Evolutionary conservation across 2,329 filamentous ascomycete genomes (phyloP).

Genomic region (Trichoderma breve): DNA sequence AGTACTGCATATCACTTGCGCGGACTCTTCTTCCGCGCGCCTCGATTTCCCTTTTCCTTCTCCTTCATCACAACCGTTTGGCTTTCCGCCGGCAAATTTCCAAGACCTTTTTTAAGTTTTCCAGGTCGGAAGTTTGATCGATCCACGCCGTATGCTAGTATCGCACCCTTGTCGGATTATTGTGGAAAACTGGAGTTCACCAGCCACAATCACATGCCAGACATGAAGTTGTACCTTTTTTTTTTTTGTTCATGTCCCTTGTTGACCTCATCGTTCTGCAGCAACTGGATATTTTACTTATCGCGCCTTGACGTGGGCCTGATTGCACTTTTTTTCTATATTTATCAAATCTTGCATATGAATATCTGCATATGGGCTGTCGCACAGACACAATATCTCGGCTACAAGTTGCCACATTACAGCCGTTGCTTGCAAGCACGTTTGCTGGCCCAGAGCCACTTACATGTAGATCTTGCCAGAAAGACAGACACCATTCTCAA

Average conservation of each 20-base stretch:
- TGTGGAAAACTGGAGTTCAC: constrained; percentile 19
- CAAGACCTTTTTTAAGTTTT: constrained; percentile 7
- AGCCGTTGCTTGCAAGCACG: background rate
- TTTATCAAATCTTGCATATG: background rate
- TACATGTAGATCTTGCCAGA: background rate
- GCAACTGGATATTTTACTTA: background rate
- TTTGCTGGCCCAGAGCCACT: background rate
- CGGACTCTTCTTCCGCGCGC: background rate
- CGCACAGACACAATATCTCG: background rate
- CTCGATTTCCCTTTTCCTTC: background rate
- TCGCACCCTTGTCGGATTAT: background rate
- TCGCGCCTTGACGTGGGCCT: background rate
- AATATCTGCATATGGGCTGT: background rate
- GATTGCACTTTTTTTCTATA: background rate
- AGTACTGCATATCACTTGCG: background rate
- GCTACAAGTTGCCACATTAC: background rate
- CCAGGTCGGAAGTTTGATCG: constrained; percentile 17
- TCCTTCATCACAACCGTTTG: background rate
- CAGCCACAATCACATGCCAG: constrained; percentile 37
- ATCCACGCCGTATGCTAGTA: constrained; percentile 11
- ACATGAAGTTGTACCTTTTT: background rate
- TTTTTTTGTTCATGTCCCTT: background rate
- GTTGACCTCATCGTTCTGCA: background rate
- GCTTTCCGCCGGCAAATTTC: background rate
- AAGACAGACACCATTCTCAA: background rate